A percentile compares a stretch with the other conserved stretches of the same genome.
phyloP scores from a whole-genome alignment of 2,329 filamentous ascomycete species.

The Knufia petricola region DNA sequence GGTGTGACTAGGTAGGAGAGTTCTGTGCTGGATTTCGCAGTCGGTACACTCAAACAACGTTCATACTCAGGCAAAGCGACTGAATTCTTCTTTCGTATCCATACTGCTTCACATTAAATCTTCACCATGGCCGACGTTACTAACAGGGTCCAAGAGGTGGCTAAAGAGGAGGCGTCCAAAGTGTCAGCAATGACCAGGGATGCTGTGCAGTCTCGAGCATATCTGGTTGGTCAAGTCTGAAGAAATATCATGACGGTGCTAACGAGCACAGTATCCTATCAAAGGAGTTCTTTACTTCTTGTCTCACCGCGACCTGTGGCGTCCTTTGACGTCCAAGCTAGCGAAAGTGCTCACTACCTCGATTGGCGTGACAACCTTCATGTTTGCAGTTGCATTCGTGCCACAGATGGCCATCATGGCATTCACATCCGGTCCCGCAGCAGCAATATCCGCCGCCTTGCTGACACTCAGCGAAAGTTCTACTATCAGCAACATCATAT shows the following conservation, averaged over 20 bases:
- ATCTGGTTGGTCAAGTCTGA: constrained; percentile 37
- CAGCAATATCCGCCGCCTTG: constrained; percentile 50
- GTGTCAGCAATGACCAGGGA: constrained; percentile 55
- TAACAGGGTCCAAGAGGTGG: constrained; percentile 48
- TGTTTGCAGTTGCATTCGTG: constrained; percentile 81
- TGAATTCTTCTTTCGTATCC: no score
- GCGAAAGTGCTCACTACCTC: constrained; percentile 59
- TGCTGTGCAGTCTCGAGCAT: constrained; percentile 66
- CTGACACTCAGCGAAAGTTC: constrained; percentile 51
- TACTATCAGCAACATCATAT: constrained; percentile 42
- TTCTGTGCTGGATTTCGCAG: background rate
- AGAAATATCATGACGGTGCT: no score
- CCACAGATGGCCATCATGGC: constrained; percentile 76
- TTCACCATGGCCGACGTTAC: constrained; percentile 25
- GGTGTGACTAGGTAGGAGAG: no score
- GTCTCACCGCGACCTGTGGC: constrained; percentile 47
- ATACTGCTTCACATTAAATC: no score
- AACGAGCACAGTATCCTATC: constrained; percentile 55
- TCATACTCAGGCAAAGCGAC: no score
- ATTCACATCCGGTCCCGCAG: constrained; percentile 71
- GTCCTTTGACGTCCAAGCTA: constrained; percentile 48
- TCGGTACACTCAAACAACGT: no score
- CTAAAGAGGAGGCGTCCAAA: constrained; percentile 60
- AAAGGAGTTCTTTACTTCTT: constrained; percentile 56
- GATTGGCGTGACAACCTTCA: constrained; percentile 59